Base-by-base conservation (phyloP, 352 stramenopile species). In the Phytopythium delawarense region DNA sequence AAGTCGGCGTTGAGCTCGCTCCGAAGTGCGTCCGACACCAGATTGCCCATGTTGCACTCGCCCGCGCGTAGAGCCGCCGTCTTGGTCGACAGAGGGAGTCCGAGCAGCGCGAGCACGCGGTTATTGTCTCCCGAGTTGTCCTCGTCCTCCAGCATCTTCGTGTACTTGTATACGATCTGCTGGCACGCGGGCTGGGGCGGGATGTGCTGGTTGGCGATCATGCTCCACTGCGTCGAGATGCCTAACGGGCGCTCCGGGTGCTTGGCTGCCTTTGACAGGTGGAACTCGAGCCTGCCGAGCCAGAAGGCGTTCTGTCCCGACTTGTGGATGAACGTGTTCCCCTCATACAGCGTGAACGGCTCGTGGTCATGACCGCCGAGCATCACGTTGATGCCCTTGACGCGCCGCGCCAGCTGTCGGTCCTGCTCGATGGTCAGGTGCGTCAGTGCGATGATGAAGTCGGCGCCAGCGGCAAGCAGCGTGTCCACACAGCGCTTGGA, bases 361-460 rank as follows among this genome's bases (percentile, higher is more conserved):
- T 97, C 88, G 65, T 98, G 92, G 64, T 98, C 92, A 66, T 98
- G 92, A 13, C 92, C 91, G 16, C 92, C 92, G 21, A 98, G 73
- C 40, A 97, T 82, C 46, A 97, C 57, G 55, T 96, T 76, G 35
- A 96, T 93, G 8, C 83, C 83, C 7, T 78, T 76, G 28, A 89
- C 74, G 44, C 75, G 75, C 4, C 73, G 66, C 1, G 84, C 84
- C 35, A 97, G 60, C 25, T 83, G 62, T 30, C 81, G 76, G 67
- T 97, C 89, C 55, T 94, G 76, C 1, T 71, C 76, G 59, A 95
- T 83, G 16, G 78, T 87, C 46, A 96, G 54, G 55, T 97, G 89
- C 3, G 89, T 97, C 25, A 97, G 61, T 39, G 81, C 89, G 4
- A 96, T 51, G 63, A 97, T 89, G 30, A 93, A 85, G 65, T 96